Evolutionary conservation across 495 filamentous ascomycete genomes (phyloP).

Genomic region (Hyaloscypha hepaticicola): DNA sequence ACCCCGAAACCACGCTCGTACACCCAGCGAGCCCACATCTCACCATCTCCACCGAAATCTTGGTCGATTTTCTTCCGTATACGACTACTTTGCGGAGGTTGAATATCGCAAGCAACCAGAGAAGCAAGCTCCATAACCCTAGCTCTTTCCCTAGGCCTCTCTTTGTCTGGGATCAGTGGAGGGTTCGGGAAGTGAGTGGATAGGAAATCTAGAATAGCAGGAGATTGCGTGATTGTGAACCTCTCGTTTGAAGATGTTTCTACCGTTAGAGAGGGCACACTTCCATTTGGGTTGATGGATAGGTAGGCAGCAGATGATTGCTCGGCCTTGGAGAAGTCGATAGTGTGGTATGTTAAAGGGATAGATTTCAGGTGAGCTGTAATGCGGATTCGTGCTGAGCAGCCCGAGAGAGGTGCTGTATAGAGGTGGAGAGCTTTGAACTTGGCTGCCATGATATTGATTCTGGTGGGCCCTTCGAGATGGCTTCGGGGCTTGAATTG

Average conservation of each 20-base stretch:
- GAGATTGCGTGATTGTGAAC: slow-evolving; percentile 13
- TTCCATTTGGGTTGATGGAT: slow-evolving; percentile 5
- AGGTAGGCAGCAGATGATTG: neutral
- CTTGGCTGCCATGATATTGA: neutral
- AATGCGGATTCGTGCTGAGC: slow-evolving; percentile 15
- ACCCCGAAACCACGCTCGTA: slow-evolving; percentile 12
- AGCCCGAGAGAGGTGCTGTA: slow-evolving; percentile 10
- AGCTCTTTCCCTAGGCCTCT: neutral
- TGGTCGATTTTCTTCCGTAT: slow-evolving; percentile 2
- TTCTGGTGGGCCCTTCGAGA: too few species aligned
- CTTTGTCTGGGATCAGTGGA: neutral
- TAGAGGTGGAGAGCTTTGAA: slow-evolving; percentile 14
- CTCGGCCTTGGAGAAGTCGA: neutral
- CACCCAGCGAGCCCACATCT: slow-evolving; percentile 3
- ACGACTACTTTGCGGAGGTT: slow-evolving; percentile 10
- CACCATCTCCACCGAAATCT: slow-evolving; percentile 8
- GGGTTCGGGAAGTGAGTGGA: slow-evolving; percentile 5
- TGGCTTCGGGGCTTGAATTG: too few species aligned
- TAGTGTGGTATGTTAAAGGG: slow-evolving; percentile 10
- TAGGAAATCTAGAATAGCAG: slow-evolving; percentile 16
- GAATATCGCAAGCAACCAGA: slow-evolving; percentile 13
- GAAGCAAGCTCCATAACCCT: slow-evolving; percentile 2
- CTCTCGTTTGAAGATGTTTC: neutral
- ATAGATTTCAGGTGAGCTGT: slow-evolving; percentile 14
- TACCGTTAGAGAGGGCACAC: slow-evolving; percentile 9